Evolutionary conservation across 2,329 filamentous ascomycete species (phyloP).

Genomic region (Grosmannia huntii): DNA sequence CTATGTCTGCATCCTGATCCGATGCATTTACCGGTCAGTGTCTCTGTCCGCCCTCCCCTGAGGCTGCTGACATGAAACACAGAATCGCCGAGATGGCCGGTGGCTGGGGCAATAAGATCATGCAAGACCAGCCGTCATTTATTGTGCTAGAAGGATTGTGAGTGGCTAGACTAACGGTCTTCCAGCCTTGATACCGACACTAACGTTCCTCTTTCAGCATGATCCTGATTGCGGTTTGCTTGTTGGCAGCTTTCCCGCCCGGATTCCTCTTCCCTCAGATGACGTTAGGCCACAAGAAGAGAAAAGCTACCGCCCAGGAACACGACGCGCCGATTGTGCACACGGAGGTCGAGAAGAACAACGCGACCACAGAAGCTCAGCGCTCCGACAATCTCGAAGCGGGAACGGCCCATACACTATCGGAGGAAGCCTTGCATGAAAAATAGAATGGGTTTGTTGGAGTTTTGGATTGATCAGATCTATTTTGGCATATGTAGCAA

Average conservation of each 20-base stretch:
- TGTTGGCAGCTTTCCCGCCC: conserved; percentile 41
- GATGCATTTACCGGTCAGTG: conserved; percentile 41
- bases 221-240: conserved; percentile 33
- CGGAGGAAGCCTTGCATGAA: neutral
- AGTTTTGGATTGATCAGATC: neutral
- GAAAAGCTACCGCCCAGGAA: neutral
- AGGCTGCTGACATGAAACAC: neutral
- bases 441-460: neutral
- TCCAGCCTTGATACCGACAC: neutral
- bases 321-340: neutral
- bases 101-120: conserved; percentile 50
- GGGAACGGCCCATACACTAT: neutral
- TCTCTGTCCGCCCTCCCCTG: neutral
- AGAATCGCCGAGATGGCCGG: conserved; percentile 52
- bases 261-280: conserved; percentile 44
- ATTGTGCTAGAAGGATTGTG: conserved; percentile 43
- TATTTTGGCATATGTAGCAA: neutral
- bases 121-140: conserved; percentile 49
- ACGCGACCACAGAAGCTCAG: neutral
- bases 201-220: conserved; percentile 19
- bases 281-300: conserved; percentile 17
- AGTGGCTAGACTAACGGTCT: conserved; percentile 9
- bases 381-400: neutral
- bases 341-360: neutral
- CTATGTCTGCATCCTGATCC: conserved; percentile 31